Base-by-base conservation (phyloP, 1,139 yeast species). In the Taiozyma sp. region DNA sequence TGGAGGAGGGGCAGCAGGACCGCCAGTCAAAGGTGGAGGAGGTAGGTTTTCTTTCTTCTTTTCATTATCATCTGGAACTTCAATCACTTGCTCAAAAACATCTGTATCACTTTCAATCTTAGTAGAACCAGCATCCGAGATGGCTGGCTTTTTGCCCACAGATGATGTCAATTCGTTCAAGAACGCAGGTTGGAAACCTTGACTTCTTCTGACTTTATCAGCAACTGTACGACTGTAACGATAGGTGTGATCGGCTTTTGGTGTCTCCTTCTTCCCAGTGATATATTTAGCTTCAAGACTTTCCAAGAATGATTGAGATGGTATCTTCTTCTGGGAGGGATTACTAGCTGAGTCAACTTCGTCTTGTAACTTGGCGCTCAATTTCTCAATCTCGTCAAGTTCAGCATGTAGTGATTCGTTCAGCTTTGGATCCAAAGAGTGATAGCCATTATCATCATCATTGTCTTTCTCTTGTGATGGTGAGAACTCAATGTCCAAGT, bases 141-240 rank as follows among this genome's bases (percentile, higher is more conserved):
- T 59, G 46, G 60, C 49, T 30, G 56, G 60, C n/a, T 57, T 48
- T 29, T 53, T 58, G 8, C 54, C 68, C 12, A 83, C 84, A 59
- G 80, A 83, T 10, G 75, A 67, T 24, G 79, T 73, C 55, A 84
- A 70, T 59, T 85, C 91, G 49, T 76, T 73, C 57, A 85, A 71
- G 65, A 81, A 83, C 45, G 74, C 66, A 10, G 87, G 83, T 58
- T 79, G 73, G 73, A 76, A 73, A 1, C 72, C 73, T 71, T 61
- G 53, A 49, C 65, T 61, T 44, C 54, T 47, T 48, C 60, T 57
- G 59, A 65, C 63, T 49, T 63, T 65, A n/a, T 64, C 67, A 13
- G 64, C 65, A 46, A 56, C 57, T 28, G 74, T 67, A 0, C 59
- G 56, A 45, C 59, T 55, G 46, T 54, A 52, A 36, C 29, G 30